Percentiles rank a stretch among this genome's conserved stretches.
These are phyloP conservation scores for Entophlyctis luteolus DNA, from an alignment of 192 early-diverging fungal genomes.

Conservation along the genomic window DNA sequence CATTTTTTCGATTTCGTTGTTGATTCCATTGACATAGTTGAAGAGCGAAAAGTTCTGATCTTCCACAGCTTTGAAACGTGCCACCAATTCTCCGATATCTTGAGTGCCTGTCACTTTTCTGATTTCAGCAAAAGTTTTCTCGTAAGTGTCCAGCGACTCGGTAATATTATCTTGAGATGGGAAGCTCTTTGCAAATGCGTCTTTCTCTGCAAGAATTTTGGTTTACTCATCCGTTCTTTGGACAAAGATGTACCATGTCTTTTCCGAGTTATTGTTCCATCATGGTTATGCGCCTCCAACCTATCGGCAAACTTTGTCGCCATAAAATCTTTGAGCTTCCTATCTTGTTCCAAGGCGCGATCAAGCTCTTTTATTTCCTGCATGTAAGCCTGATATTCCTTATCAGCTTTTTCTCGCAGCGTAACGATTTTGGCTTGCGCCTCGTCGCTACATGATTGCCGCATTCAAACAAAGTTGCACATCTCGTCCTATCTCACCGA, in stretches of 20 bases:
- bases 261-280: slow-evolving; percentile 13
- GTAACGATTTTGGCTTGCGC: slow-evolving; percentile 56
- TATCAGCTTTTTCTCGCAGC: slow-evolving; percentile 57
- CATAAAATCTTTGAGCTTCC: slow-evolving; percentile 60
- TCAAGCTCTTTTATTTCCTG: slow-evolving; percentile 64
- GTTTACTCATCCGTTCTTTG: too few relatives aligned
- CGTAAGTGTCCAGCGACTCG: slow-evolving; percentile 50
- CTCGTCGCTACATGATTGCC: slow-evolving; percentile 59
- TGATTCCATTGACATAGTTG: slow-evolving; percentile 65
- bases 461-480: neutral
- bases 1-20: slow-evolving; percentile 57
- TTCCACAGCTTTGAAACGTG: slow-evolving; percentile 55
- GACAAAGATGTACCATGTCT: too few relatives aligned
- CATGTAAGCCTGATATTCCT: slow-evolving; percentile 60
- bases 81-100: slow-evolving; percentile 51
- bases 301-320: slow-evolving; percentile 55
- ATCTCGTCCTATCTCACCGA: slow-evolving; percentile 29
- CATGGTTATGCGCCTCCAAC: slow-evolving; percentile 7
- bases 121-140: slow-evolving; percentile 49
- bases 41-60: slow-evolving; percentile 64
- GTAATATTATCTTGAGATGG: slow-evolving; percentile 46
- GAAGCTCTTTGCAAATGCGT: slow-evolving; percentile 29
- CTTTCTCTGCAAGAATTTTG: slow-evolving; percentile 39
- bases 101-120: slow-evolving; percentile 53
- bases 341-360: slow-evolving; percentile 54